phyloP scores from a whole-genome alignment of 495 filamentous ascomycete genomes.

The Endocarpon pusillum region DNA sequence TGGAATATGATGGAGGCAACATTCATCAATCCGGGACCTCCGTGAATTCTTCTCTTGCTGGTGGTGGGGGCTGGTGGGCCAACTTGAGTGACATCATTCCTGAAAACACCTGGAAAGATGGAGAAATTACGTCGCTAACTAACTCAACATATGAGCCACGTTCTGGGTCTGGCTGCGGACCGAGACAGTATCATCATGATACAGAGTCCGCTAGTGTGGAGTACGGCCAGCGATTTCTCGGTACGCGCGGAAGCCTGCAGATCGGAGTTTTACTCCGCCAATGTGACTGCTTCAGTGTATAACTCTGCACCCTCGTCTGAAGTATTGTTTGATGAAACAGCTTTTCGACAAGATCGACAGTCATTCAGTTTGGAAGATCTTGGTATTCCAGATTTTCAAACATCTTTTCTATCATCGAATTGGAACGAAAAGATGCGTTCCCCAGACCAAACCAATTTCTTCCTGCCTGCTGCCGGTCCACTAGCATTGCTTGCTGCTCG shows the following conservation, averaged over 20 bases:
- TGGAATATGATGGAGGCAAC: conserved; percentile 1
- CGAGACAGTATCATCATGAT: conserved; percentile 8
- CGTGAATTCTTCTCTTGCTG: neutral
- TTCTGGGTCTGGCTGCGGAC: neutral
- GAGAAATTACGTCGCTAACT: neutral
- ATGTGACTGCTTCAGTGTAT: conserved; percentile 11
- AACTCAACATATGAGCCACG: neutral
- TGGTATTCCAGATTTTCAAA: neutral
- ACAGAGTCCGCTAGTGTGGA: conserved; percentile 2
- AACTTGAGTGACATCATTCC: neutral
- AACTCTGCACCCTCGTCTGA: conserved; percentile 8
- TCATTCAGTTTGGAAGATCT: neutral
- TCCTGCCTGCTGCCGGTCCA: neutral
- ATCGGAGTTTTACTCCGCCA: conserved; percentile 17
- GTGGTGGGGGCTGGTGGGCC: neutral
- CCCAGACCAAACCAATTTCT: neutral
- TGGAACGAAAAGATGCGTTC: neutral
- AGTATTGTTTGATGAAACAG: conserved; percentile 13
- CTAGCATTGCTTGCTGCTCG: neutral
- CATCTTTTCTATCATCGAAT: neutral
- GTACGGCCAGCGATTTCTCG: conserved; percentile 4
- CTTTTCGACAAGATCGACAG: neutral
- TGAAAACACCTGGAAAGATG: neutral
- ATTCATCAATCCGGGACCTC: neutral
- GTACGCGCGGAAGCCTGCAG: conserved; percentile 11